Base-by-base conservation (phyloP, 495 filamentous ascomycete genomes). In the Aspergillus baeticus region DNA sequence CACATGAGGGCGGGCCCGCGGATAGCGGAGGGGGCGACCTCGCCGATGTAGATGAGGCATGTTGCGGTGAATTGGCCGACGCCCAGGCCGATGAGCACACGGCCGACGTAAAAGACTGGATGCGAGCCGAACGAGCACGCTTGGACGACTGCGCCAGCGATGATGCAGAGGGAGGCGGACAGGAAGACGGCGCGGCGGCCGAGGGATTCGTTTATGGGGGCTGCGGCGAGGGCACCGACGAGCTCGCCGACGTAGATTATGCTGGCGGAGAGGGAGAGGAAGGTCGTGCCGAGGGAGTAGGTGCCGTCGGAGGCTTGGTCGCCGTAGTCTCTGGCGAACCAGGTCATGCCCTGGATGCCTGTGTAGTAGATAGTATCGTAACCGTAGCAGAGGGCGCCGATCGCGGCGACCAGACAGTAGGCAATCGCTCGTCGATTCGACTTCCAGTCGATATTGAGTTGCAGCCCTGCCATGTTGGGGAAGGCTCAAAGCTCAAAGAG, bases 1-100 rank as follows among this genome's bases (percentile, higher is more conserved):
- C 58, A 67, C 64, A 69, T 69, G 37, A 74, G 61, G 4, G 68
- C 66, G 2, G 69, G 69, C 35, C 71, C 67, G n/a, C 69, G 61
- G 52, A 74, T 69, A 1, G 57, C 62, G 5, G 59, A 38, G 1
- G 71, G 68, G 5, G 71, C 69, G 1, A 74, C 63, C 51, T 74
- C 69, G 21, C 69, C 68, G 47, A 74, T 67, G 33, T 68, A 68
- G 29, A 68, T 57, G 8, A 65, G 63, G 26, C 54, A 65, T 18
- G 65, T 65, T 2, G 56, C 63, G 13, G 63, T 65, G 56, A 68
- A 65, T 21, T 65, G 55, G 1, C 65, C 65, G 29, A 68, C 50
- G 1, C 63, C 65, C 2, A 68, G 55, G 13, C 65, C 64, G 36
- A 69, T 60, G 26, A 67, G 29, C 8, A 65, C 54, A 31, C 62